Conservation (phyloP, 371 early-diverging fungal species). For the Batkoa obscura region DNA sequence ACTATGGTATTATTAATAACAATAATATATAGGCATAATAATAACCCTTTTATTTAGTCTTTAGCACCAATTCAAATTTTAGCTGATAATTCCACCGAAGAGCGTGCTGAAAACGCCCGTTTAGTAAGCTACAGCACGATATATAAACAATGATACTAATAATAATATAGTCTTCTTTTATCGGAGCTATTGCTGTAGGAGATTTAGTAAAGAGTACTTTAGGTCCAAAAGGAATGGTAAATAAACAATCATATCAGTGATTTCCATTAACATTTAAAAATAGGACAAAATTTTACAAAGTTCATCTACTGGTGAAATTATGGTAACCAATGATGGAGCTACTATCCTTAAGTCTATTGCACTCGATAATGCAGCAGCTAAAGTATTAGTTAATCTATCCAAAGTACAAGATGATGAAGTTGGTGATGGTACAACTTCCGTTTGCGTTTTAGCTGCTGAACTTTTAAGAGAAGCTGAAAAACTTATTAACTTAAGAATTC, state of each 20-base stretch:
- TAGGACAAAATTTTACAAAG: constrained; percentile 91
- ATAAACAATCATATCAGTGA: constrained; percentile 22
- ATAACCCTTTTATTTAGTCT: constrained; percentile 16
- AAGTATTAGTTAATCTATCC: constrained; percentile 94
- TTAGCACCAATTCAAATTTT: constrained; percentile 68
- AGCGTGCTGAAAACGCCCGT: constrained; percentile 94
- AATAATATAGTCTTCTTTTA: constrained; percentile 27
- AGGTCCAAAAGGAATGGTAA: constrained; percentile 73
- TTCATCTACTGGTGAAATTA: constrained; percentile 57
- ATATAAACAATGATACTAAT: not conserved
- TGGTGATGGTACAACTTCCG: constrained; percentile 99
- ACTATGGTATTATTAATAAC: too few species aligned
- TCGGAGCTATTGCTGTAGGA: constrained; percentile 87
- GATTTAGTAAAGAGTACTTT: constrained; percentile 91
- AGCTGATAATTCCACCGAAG: constrained; percentile 83
- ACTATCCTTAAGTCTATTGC: constrained; percentile 97
- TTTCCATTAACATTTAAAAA: not conserved
- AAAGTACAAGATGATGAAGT: constrained; percentile 99
- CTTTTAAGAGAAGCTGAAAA: constrained; percentile 93
- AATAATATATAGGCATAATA: too few species aligned
- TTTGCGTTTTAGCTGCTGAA: constrained; percentile 95
- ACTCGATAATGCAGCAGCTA: constrained; percentile 96
- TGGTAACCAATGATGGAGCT: constrained; percentile 99
- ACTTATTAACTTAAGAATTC: constrained; percentile 82
- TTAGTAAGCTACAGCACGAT: constrained; percentile 31